Evolutionary conservation across 2,329 filamentous ascomycete genomes (phyloP).

Genomic region (Stromatinia cepivora): DNA sequence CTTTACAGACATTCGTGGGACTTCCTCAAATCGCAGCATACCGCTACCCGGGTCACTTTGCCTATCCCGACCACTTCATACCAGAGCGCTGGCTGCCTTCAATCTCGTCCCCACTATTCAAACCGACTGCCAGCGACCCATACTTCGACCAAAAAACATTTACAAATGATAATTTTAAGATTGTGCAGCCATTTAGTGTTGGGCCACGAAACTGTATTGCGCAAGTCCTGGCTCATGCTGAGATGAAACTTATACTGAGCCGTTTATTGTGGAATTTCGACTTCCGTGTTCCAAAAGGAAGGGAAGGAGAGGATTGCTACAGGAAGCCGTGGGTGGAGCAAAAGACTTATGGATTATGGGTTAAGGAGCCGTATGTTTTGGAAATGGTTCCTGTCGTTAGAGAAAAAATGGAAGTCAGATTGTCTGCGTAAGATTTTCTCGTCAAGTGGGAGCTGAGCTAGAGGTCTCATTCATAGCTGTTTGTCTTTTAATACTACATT

Average conservation of each 20-base stretch:
- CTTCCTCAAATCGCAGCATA: conserved; percentile 8
- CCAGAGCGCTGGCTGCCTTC: conserved; percentile 40
- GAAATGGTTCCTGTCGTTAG: neutral
- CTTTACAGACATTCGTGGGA: conserved; percentile 22
- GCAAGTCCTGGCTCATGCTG: conserved; percentile 23
- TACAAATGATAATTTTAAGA: conserved; percentile 15
- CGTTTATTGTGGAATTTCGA: conserved; percentile 27
- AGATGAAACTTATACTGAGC: conserved; percentile 26
- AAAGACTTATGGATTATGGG: conserved; percentile 6
- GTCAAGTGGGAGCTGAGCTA: no score
- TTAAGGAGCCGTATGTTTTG: neutral
- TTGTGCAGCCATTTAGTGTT: conserved; percentile 20
- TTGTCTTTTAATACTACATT: neutral
- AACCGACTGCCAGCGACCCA: neutral
- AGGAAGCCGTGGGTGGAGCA: neutral
- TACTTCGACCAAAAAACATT: conserved; percentile 24
- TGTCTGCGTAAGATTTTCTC: neutral
- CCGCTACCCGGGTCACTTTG: conserved; percentile 19
- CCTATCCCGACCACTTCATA: conserved; percentile 21
- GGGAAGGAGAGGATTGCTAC: neutral
- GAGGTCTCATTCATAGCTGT: neutral
- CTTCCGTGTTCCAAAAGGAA: conserved; percentile 12
- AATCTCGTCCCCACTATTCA: neutral
- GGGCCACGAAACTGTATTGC: conserved; percentile 27
- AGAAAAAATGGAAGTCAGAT: neutral